Evolutionary conservation across 371 early-diverging fungal genomes (phyloP), one percentile per base, ranked within the genome.

Genomic region (Mucor circinelloides): DNA sequence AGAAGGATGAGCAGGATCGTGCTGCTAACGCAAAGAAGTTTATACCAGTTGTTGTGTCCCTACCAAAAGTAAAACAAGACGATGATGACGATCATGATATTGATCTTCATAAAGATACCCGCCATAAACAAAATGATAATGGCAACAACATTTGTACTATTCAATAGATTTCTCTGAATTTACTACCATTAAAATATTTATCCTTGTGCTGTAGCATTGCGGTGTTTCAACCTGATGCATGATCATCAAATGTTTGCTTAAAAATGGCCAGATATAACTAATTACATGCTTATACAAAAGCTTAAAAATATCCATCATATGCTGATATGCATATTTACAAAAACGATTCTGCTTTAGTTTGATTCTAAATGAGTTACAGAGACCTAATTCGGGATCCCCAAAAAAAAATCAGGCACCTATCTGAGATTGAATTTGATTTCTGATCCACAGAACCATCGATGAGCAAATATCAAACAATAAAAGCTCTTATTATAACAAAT

Each of bases 61-160:
- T 25, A 1, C 62, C 62, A 21, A 50, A 34, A 50, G 62, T 62
- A 10, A 62, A 62, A 50, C 62, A 31, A n/a, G 62, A 62, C 12
- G 62, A 62, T 23, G 62, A 62, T 19, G 62, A 62, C 9, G 62
- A 62, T 23, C 25, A 62, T 34, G 50, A 61, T 32, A 32, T 13
- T 31, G 27, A 46, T n/a, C 19, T 10, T 19, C 2, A 15, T 21
- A 50, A 50, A 6, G 50, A 50, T 52, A 27, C 52, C 23, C 23
- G 23, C 25, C 57, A 31, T 15, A 62, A 48, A 30, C 21, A 9
- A 12, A 23, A 50, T 34, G 34, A 50, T 32, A 21, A 44, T 10
- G 46, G 38, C 19, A 60, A 62, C 40, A 59, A 59, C 15, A 50
- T 62, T 6, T 62, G 62, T 28, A 50, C 62, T 8, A 62, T 62